phyloP scores from a whole-genome alignment of 345 rosid genomes.

The Ailanthus altissimus region DNA sequence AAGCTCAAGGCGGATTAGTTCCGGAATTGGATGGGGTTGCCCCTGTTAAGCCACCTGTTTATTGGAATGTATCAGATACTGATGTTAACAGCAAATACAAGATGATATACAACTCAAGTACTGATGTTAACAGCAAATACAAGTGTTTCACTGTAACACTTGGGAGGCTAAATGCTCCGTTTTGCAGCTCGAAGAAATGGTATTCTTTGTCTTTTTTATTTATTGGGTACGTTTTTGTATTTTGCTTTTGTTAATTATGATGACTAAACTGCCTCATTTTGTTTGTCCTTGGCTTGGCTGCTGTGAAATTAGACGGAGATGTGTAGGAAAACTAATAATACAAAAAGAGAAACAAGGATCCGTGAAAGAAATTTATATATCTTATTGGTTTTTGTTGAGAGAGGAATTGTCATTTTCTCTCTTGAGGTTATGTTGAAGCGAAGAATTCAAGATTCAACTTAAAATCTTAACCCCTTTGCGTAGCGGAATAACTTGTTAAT shows the following conservation, averaged over 20 bases:
- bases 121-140: too few species aligned
- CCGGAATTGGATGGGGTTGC: conserved; percentile 31
- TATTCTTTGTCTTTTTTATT: conserved; percentile 22
- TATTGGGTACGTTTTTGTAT: background rate
- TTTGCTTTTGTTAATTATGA: background rate
- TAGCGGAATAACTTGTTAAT: too few species aligned
- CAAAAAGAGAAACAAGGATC: background rate
- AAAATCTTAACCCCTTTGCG: too few species aligned
- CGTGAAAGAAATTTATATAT: background rate
- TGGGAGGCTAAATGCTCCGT: conserved; percentile 69
- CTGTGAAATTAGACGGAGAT: background rate
- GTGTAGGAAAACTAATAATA: background rate
- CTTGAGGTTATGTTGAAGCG: too few species aligned
- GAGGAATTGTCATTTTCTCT: too few species aligned
- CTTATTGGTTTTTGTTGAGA: too few species aligned
- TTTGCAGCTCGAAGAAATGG: conserved; percentile 83
- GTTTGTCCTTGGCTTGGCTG: conserved; percentile 9
- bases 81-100: conserved; percentile 75
- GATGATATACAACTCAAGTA: too few species aligned
- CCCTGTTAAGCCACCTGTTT: conserved; percentile 40
- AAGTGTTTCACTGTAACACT: conserved; percentile 46
- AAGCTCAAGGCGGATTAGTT: conserved; percentile 65
- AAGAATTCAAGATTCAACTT: too few species aligned
- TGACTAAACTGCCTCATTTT: background rate
- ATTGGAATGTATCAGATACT: conserved; percentile 68